These are phyloP conservation scores for Aspergillus affinis DNA, from an alignment of 495 filamentous ascomycete genomes.

Conservation along the genomic window DNA sequence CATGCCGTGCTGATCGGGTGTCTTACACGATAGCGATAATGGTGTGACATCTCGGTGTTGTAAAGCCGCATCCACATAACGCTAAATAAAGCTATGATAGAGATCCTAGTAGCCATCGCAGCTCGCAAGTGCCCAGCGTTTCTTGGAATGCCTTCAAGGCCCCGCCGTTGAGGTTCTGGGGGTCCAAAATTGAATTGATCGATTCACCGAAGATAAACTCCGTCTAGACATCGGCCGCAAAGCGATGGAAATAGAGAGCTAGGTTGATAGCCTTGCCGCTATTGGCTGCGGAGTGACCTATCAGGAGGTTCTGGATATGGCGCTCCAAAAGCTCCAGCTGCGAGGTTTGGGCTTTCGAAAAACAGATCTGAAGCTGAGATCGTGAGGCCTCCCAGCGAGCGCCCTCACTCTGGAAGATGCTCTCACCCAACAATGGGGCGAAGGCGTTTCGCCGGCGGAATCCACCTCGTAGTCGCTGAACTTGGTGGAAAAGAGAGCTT, in stretches of 20 bases:
- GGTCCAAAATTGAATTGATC: background rate
- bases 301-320: background rate
- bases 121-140: background rate
- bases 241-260: background rate
- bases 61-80: no score
- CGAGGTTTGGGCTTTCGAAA: background rate
- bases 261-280: no score
- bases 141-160: background rate
- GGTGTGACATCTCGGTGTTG: background rate
- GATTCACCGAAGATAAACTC: conserved; percentile 5
- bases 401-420: conserved; percentile 1
- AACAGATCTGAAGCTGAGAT: conserved; percentile 1
- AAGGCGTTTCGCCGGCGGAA: background rate
- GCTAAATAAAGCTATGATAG: background rate
- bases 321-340: conserved; percentile 1
- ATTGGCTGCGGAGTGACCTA: background rate
- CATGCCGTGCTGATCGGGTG: background rate
- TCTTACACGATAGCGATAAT: background rate
- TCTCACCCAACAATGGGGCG: background rate
- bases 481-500: background rate
- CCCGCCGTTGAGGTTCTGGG: background rate
- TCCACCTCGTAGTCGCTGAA: conserved; percentile 3
- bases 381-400: background rate
- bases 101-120: conserved; percentile 1
- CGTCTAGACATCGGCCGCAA: background rate